These are phyloP conservation scores for Hypocreales sp. DNA, from an alignment of 2,329 filamentous ascomycete species.

Conservation along the genomic window DNA sequence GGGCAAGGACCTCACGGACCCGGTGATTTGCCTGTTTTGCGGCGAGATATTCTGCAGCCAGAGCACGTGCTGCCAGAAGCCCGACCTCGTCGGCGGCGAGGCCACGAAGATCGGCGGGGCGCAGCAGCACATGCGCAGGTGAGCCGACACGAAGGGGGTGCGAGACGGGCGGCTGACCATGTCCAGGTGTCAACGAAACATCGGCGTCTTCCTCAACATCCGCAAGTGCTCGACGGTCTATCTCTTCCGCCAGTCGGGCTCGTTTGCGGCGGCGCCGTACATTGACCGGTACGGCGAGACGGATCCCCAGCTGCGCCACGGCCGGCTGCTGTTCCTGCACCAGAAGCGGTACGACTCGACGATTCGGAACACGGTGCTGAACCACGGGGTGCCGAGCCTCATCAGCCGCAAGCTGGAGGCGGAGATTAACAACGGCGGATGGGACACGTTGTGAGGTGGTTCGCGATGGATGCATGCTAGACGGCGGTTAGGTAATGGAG, in stretches of 20 bases:
- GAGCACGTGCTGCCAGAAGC: constrained; percentile 73
- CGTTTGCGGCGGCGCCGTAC: constrained; percentile 78
- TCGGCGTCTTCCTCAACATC: constrained; percentile 93
- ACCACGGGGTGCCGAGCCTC: constrained; percentile 72
- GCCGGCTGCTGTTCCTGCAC: constrained; percentile 80
- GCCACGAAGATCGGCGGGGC: constrained; percentile 56
- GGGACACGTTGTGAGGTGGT: constrained; percentile 52
- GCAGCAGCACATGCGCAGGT: constrained; percentile 81
- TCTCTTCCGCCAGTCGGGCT: constrained; percentile 66
- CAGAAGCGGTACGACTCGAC: constrained; percentile 87
- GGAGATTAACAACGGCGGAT: constrained; percentile 93
- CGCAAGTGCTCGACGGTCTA: constrained; percentile 90
- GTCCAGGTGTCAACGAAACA: constrained; percentile 65
- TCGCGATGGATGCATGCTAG: too few relatives aligned
- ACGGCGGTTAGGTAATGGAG: too few relatives aligned
- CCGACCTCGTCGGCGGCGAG: constrained; percentile 29
- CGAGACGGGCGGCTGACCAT: background rate
- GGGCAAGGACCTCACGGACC: constrained; percentile 81
- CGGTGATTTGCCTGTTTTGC: constrained; percentile 85
- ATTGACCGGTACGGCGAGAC: constrained; percentile 93
- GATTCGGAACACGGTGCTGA: constrained; percentile 72
- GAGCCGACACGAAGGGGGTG: constrained; percentile 21
- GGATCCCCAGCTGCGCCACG: constrained; percentile 76
- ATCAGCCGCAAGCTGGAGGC: constrained; percentile 85
- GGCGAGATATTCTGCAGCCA: constrained; percentile 96